A percentile compares a stretch with the other conserved stretches of the same genome.
Conservation (phyloP, 257 asterid species). For the Leptodermis oblonga region DNA sequence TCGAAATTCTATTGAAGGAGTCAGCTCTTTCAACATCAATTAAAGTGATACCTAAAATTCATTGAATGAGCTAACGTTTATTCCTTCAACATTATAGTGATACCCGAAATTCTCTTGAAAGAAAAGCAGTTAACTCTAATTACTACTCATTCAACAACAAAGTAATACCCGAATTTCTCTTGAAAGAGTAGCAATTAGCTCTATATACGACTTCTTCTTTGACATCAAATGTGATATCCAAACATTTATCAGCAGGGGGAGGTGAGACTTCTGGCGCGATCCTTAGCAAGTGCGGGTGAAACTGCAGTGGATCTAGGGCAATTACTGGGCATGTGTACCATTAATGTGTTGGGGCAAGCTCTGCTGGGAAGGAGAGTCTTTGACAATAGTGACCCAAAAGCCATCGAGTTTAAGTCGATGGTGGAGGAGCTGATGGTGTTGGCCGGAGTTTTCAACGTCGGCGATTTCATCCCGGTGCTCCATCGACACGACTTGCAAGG, state of each 20-base stretch:
- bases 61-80: too few relatives aligned
- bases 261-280: slow-evolving; percentile 42
- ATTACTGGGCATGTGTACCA: slow-evolving; percentile 56
- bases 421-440: slow-evolving; percentile 76
- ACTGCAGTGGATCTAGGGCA: slow-evolving; percentile 44
- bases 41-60: too few relatives aligned
- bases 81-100: too few relatives aligned
- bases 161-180: too few relatives aligned
- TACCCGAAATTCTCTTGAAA: too few relatives aligned
- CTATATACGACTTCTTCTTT: too few relatives aligned
- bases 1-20: too few relatives aligned
- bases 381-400: slow-evolving; percentile 54
- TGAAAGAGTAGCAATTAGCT: too few relatives aligned
- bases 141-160: too few relatives aligned
- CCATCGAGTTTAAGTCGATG: slow-evolving; percentile 79
- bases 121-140: too few relatives aligned
- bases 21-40: too few relatives aligned
- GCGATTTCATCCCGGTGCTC: slow-evolving; percentile 75
- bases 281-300: slow-evolving; percentile 40
- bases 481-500: slow-evolving; percentile 75
- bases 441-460: slow-evolving; percentile 80
- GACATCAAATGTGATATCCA: too few relatives aligned
- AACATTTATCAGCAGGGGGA: slow-evolving; percentile 84
- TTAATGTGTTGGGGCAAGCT: slow-evolving; percentile 70
- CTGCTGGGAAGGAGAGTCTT: slow-evolving; percentile 69